Base-by-base conservation (phyloP, 306 rosid genomes). In the Alnus rubra region DNA sequence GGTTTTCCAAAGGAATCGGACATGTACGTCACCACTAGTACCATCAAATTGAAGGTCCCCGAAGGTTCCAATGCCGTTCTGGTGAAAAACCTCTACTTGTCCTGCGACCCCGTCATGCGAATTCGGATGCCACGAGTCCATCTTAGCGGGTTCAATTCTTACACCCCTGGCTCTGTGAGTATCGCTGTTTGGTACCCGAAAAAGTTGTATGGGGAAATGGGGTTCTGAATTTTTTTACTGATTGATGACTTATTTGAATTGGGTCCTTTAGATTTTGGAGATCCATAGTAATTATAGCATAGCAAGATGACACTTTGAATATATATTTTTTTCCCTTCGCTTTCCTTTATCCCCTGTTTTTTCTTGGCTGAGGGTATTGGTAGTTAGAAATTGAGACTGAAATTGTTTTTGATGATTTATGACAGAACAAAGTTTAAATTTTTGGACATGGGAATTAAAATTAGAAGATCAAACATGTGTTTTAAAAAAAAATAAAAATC, bases 41-140 rank as follows among this genome's bases (percentile, higher is more conserved):
- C 84, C 54, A 81, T 83, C 35, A 83, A 65, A 63, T 74, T 87
- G 71, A 47, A 80, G 39, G 84, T 87, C 77, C 81, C 56, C 44
- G 80, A 53, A 50, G 65, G 77, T 74, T 81, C 88, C 33, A 68
- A 78, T 59, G 77, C 86, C 30, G 80, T 92, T 58, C 73, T 90
- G 62, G 88, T 92, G 1, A 90, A 92, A 74, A 90, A 90, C 35
- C 85, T 92, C 5, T 85, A 84, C 85, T 75, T 90, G 39, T 87
- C 93, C 13, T 87, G 93, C 48, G 97, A 90, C 76, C 97, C 94
- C 23, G 81, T 55, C 84, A 81, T 88, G 92, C 79, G 86, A 28
- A 31, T 77, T 19, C 30, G 64, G 73, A 86, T 85, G 88, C 7
- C 0, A 5, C 76, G 69, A 51, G 31, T 14, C 35, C 4, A 7